Evolutionary conservation across 345 rosid genomes (phyloP), one percentile per base, ranked within the genome.

Genomic region (Populus tremula): DNA sequence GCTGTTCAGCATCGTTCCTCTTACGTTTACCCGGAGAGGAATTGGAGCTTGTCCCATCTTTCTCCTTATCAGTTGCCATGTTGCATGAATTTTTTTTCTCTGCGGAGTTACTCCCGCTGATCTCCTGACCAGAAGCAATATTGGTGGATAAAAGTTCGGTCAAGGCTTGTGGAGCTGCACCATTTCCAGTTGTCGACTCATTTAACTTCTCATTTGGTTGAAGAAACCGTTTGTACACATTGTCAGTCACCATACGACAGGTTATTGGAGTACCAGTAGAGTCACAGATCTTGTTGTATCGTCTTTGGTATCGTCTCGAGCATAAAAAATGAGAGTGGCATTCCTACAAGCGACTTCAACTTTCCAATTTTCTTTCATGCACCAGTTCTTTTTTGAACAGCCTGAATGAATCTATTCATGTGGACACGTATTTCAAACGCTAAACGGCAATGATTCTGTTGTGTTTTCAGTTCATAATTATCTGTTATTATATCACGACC

Each of bases 21-120:
- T 84, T 88, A 35, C 20, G 82, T 83, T 85, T 90, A 71, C 79
- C 81, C 43, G 50, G 73, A 16, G 86, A 85, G n/a, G 88, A 79
- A 77, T 62, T 83, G 76, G 85, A 80, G 64, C 84, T 74, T 70
- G 82, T 75, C 76, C 83, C 77, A 41, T 86, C 85, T 77, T 84
- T 84, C 50, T 80, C 81, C 78, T 59, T 77, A 54, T 39, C 74
- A 33, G 47, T 17, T 53, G 53, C 74, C 80, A 83, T 68, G 80
- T 80, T 69, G 77, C 69, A 66, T 23, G 84, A 80, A 75, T 47
- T 79, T 79, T 74, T 83, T 62, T 81, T 86, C 67, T 72, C 84
- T 9, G 81, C 74, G 29, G 87, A 84, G 68, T 68, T 75, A 41
- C 61, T 76, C 80, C 77, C 70, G 50, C 76, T 76, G 66, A 65